Evolutionary conservation across 2,329 filamentous ascomycete genomes (phyloP), one percentile per base, ranked within the genome.

Genomic region (Chaetomium strumarium): DNA sequence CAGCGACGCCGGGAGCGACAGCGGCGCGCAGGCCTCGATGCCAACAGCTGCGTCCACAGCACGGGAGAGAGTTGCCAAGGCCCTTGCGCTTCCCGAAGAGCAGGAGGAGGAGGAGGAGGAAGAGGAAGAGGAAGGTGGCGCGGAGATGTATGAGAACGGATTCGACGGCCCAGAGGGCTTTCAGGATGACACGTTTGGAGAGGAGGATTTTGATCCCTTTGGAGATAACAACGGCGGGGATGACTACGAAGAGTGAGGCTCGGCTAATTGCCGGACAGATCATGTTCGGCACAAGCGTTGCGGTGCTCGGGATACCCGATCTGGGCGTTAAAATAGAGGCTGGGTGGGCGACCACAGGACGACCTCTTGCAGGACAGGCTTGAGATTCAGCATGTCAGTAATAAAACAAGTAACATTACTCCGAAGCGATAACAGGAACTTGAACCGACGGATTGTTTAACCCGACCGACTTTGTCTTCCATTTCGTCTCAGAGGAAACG

Each of bases 1-100:
- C 2, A 66, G 62, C 55, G 64, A 65, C 24, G 58, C 61, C 13
- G 65, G 62, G 3, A 65, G 61, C 19, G 62, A 72, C 16, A 20
- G 42, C 10, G 33, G 12, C 11, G 11, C 29, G 4, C 47, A 24
- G 30, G 40, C 38, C 10, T 36, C 47, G 31, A 51, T 46, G 5
- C 14, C 38, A 2, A n/a, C 43, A 37, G 16, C 46, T 7, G 39
- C 52, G 8, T 7, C 37, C 16, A 40, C 17, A 2, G 44, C 42
- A 10, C 37, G 33, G 14, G 54, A 45, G 43, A 50, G 37, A 48
- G 34, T 36, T 14, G 46, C 41, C 24, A 46, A 14, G 29, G 53
- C 51, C 3, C 43, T 53, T 34, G 52, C 55, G 5, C 37, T 46
- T 16, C 46, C 33, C n/a, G 49, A 33, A 13, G 53, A 57, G 2